Conservation (phyloP, 2,329 filamentous ascomycete genomes). For the Aspergillus brasiliensis region DNA sequence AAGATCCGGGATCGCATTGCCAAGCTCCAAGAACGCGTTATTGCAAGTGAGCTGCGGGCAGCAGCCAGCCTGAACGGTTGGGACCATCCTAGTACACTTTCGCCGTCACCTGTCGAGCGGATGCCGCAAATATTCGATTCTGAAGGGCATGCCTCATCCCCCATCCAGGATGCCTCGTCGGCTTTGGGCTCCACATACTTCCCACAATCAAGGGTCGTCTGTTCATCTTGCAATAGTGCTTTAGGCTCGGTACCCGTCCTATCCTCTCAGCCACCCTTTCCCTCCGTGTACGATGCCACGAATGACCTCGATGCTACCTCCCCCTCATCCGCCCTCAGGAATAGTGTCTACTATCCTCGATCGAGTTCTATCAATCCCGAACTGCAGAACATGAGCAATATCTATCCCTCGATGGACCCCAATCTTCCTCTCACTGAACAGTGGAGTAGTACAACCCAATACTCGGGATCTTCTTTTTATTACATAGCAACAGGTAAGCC, state of each 20-base stretch:
- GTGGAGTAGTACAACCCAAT: constrained; percentile 5
- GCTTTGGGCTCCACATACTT: constrained; percentile 6
- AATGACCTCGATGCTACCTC: background rate
- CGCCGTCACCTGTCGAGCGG: constrained; percentile 9
- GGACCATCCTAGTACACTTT: constrained; percentile 24
- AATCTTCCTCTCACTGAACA: constrained; percentile 1
- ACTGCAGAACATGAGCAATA: constrained; percentile 1
- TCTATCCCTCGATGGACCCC: background rate
- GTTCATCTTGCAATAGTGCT: constrained; percentile 9
- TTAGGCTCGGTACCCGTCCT: constrained; percentile 1
- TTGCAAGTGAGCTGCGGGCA: constrained; percentile 36
- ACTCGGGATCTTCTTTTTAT: background rate
- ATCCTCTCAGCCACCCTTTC: background rate
- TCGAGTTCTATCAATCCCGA: background rate
- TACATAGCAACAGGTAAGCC: constrained; percentile 16
- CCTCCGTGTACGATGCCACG: constrained; percentile 6
- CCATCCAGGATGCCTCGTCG: background rate
- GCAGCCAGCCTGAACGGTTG: constrained; percentile 32
- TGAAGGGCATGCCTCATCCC: constrained; percentile 1
- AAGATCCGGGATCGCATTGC: constrained; percentile 39
- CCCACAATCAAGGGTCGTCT: constrained; percentile 3
- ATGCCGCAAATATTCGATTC: constrained; percentile 9
- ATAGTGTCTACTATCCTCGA: background rate
- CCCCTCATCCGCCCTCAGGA: background rate
- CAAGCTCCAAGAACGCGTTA: constrained; percentile 38